Evolutionary conservation across 2,329 filamentous ascomycete species (phyloP).

Genomic region (Trichoderma sp.): DNA sequence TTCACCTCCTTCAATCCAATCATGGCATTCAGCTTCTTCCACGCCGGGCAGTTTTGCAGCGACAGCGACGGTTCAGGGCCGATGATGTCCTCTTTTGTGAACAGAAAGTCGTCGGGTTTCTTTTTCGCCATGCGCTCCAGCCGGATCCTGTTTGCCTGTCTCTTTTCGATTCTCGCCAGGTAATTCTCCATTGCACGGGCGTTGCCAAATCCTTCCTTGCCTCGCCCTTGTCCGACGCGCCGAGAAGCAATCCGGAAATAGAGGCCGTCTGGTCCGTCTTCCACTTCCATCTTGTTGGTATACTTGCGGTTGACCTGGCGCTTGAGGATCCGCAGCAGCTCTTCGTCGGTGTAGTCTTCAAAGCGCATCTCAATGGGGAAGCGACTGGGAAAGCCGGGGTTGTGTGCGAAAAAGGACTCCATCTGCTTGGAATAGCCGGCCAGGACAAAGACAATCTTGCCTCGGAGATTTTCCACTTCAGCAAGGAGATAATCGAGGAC

Average conservation of each 20-base stretch:
- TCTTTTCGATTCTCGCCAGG: conserved; percentile 54
- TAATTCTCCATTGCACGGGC: conserved; percentile 68
- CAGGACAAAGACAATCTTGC: conserved; percentile 71
- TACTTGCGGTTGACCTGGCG: conserved; percentile 59
- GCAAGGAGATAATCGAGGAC: conserved; percentile 72
- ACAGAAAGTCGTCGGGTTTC: conserved; percentile 57
- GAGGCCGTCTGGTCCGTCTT: conserved; percentile 60
- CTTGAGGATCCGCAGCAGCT: conserved; percentile 64
- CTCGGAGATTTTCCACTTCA: conserved; percentile 71
- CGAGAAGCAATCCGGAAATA: conserved; percentile 65
- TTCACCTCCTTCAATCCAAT: conserved; percentile 67
- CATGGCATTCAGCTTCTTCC: conserved; percentile 59
- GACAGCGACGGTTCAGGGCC: conserved; percentile 65
- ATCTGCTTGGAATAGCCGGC: conserved; percentile 75
- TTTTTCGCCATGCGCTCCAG: conserved; percentile 47
- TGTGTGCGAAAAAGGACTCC: conserved; percentile 75
- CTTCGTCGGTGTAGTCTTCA: conserved; percentile 66
- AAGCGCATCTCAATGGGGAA: conserved; percentile 69
- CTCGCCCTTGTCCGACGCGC: conserved; percentile 63
- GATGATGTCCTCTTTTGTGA: conserved; percentile 70
- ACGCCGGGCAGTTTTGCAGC: conserved; percentile 56
- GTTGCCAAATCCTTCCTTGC: conserved; percentile 71
- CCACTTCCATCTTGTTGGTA: conserved; percentile 57
- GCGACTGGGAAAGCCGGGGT: conserved; percentile 69
- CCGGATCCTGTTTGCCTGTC: conserved; percentile 61